phyloP scores from a whole-genome alignment of 805 yeast genomes.

The Yarrowia deformans region DNA sequence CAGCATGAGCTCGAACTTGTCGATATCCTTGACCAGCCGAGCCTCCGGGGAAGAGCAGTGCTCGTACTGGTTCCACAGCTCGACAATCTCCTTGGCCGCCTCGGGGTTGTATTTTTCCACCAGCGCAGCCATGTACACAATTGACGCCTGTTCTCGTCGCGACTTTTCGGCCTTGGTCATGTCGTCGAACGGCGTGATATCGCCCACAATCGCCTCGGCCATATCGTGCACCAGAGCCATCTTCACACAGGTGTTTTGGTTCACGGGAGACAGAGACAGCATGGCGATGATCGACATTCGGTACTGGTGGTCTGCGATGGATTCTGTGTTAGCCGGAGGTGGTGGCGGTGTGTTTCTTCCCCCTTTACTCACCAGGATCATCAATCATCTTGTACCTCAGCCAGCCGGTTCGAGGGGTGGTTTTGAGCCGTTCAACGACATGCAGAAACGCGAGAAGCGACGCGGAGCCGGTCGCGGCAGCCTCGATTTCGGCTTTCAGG shows the following conservation, averaged over 20 bases:
- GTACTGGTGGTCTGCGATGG: slow-evolving; percentile 95
- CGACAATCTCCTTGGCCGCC: slow-evolving; percentile 70
- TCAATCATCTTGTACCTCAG: slow-evolving; percentile 65
- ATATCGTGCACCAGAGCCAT: slow-evolving; percentile 92
- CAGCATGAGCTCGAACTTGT: slow-evolving; percentile 80
- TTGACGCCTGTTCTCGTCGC: slow-evolving; percentile 76
- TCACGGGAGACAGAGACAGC: slow-evolving; percentile 63
- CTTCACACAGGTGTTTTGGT: slow-evolving; percentile 74
- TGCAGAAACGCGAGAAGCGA: slow-evolving; percentile 61
- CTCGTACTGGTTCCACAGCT: slow-evolving; percentile 90
- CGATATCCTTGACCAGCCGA: slow-evolving; percentile 89
- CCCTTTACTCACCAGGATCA: slow-evolving; percentile 53
- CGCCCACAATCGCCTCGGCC: slow-evolving; percentile 94
- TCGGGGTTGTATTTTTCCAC: slow-evolving; percentile 67
- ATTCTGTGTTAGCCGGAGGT: slow-evolving; percentile 50
- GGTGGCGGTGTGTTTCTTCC: neutral
- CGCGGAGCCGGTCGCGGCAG: slow-evolving; percentile 5
- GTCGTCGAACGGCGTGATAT: slow-evolving; percentile 82
- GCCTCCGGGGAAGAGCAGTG: slow-evolving; percentile 83
- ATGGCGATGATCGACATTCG: slow-evolving; percentile 86
- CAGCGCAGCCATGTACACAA: slow-evolving; percentile 66
- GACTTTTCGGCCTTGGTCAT: slow-evolving; percentile 83
- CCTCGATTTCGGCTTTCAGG: slow-evolving; percentile 13
- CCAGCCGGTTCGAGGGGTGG: slow-evolving; percentile 94
- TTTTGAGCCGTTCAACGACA: slow-evolving; percentile 73